Percentiles rank a stretch among this genome's conserved stretches.
These are phyloP conservation scores for Lactarius trivialis DNA, from an alignment of 768 basidiomycete species.

Conservation along the genomic window DNA sequence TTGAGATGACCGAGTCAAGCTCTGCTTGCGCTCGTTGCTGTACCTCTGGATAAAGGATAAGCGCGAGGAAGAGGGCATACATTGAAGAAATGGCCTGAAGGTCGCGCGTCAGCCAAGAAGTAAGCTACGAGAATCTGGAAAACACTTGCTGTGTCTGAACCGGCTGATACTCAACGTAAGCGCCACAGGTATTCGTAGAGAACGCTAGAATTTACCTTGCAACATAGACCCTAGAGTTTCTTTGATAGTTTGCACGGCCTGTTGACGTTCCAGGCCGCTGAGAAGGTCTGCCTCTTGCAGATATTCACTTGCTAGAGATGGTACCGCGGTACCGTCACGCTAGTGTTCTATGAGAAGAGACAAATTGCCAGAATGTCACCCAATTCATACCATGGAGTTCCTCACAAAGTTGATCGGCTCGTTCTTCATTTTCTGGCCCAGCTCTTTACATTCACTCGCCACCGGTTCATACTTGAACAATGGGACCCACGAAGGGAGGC, in stretches of 20 bases:
- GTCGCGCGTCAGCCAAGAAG: neutral
- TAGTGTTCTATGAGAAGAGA: neutral
- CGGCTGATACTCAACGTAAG: neutral
- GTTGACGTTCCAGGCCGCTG: neutral
- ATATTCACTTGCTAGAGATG: constrained; percentile 5
- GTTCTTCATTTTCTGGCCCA: constrained; percentile 1
- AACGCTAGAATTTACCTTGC: neutral
- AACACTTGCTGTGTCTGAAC: constrained; percentile 6
- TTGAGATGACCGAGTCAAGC: constrained; percentile 23
- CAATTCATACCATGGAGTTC: neutral
- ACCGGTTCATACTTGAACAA: constrained; percentile 3
- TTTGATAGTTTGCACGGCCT: neutral
- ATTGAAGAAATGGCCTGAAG: constrained; percentile 13
- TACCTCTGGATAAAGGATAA: constrained; percentile 26
- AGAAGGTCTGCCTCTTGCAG: constrained; percentile 5
- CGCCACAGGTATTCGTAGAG: no score
- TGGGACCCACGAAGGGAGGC: constrained; percentile 16
- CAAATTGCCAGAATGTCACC: no score
- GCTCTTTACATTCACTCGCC: neutral
- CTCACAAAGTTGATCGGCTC: constrained; percentile 7
- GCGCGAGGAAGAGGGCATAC: constrained; percentile 27
- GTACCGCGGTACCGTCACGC: constrained; percentile 3
- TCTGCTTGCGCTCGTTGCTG: constrained; percentile 26
- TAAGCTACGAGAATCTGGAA: neutral
- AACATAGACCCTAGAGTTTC: constrained; percentile 7